A percentile compares a stretch with the other conserved stretches of the same genome.
These are phyloP conservation scores for Penicillium sp. DNA, from an alignment of 2,329 filamentous ascomycete genomes.

Conservation along the genomic window DNA sequence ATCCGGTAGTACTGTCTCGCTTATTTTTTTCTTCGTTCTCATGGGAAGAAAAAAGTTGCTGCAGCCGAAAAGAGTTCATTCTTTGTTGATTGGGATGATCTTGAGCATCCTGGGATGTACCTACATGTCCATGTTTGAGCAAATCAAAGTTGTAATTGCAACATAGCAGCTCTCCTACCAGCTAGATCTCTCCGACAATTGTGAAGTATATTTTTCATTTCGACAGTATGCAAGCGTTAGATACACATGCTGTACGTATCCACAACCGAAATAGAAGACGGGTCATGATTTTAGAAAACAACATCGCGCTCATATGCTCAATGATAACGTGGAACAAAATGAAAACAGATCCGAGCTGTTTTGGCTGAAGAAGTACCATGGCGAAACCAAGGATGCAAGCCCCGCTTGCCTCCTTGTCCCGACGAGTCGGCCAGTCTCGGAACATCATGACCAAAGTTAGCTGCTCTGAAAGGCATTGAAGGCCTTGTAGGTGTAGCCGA, in stretches of 20 bases:
- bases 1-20: too few relatives aligned
- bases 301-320: slow-evolving; percentile 37
- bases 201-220: slow-evolving; percentile 7
- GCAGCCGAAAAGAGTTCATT: not conserved
- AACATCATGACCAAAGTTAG: slow-evolving; percentile 26
- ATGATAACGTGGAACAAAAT: slow-evolving; percentile 28
- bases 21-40: too few relatives aligned
- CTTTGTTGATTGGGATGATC: slow-evolving; percentile 2
- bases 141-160: not conserved
- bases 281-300: slow-evolving; percentile 25
- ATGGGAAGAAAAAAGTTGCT: not conserved
- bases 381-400: slow-evolving; percentile 31
- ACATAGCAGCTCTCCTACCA: not conserved
- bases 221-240: slow-evolving; percentile 14
- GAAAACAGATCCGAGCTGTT: slow-evolving; percentile 24
- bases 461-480: slow-evolving; percentile 65
- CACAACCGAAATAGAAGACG: slow-evolving; percentile 25
- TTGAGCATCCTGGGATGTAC: slow-evolving; percentile 1
- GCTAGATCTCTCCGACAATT: not conserved
- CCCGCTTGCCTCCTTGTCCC: slow-evolving; percentile 29
- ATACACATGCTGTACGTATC: slow-evolving; percentile 21
- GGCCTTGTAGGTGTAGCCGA: slow-evolving; percentile 96
- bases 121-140: not conserved
- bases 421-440: slow-evolving; percentile 9
- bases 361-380: slow-evolving; percentile 19